Evolutionary conservation across 169 alveolate genomes (phyloP), one percentile per base, ranked within the genome.

Genomic region (Hepatocystis sp.): DNA sequence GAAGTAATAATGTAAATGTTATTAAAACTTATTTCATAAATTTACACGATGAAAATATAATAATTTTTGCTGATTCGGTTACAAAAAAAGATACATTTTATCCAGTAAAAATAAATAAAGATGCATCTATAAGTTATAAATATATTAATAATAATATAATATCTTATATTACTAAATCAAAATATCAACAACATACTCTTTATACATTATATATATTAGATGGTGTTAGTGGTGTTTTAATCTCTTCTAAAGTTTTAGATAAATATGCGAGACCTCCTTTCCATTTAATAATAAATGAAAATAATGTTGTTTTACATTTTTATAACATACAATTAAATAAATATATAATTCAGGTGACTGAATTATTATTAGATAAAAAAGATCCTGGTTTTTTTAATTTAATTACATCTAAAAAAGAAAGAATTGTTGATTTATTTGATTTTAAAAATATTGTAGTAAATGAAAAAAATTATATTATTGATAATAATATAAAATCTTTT

Each of bases 41-140:
- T 42, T 21, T 76, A 42, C 44, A 76, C 39, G 17, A 44, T 4
- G 88, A 76, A 27, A 13, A 76, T 17, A n/a, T 76, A 5, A 76
- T 44, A 51, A 40, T 76, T 44, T 76, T 40, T 42, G 10, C 76
- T 21, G 58, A 76, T 13, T 58, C 88, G 17, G n/a, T 76, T 30
- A 76, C 88, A 30, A 58, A 76, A 51, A 76, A 76, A 51, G 76
- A 76, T 23, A 58, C 51, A 11, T 76, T 76, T 76, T 76, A 52
- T 27, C 88, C 88, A 40, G 58, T 76, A 5, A 58, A 76, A 76
- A 76, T 76, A 51, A 76, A 76, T 32, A 76, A 76, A 21, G 88
- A 76, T 40, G 88, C 88, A n/a, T 76, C 88, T 19, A 76, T 76
- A 52, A 58, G 78, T 36, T 76, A 76, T 34, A 76, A 76, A 49